Evolutionary conservation across 2,329 filamentous ascomycete species (phyloP), one percentile per base, ranked within the genome.

Genomic region (Annulohypoxylon truncatum): DNA sequence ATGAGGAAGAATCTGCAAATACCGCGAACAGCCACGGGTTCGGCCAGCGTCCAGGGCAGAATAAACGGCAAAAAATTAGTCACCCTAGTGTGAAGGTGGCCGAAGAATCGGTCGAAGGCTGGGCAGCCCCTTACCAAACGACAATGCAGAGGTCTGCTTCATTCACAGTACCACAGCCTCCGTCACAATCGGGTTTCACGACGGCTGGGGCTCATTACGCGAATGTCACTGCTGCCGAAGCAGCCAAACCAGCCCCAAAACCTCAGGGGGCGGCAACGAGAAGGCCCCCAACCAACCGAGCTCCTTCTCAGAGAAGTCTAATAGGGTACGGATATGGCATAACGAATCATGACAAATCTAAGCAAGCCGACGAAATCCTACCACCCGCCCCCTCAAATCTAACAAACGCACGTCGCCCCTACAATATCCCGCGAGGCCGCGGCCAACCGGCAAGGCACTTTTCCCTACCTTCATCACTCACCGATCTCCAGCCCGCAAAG

Each of bases 91-190:
- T 80, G 71, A 64, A 79, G 54, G 79, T 80, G 6, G 81, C 80
- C 6, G 71, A 74, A 29, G 69, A 76, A 40, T 72, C 74, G 1
- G 71, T 77, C 35, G 76, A 78, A 15, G 73, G 72, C 33, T 76
- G 72, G 79, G 75, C 73, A 70, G 77, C 68, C 67, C 80, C 61
- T 52, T 86, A 88, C 62, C 72, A 79, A 3, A 90, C 89, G 4
- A 91, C 89, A 0, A 91, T 91, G 87, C 85, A 87, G 47, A 80
- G 83, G 57, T 79, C 84, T 0, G 78, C 83, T 0, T 83, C 79
- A 0, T 92, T 92, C 64, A 90, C 88, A 0, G 82, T 89, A 56
- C 82, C 85, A 4, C 70, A 70, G 4, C 35, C 62, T 40, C 80
- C 82, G 26, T 78, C 86, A 15, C 63, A 69, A 7, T 80, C 84